Conservation (phyloP, 768 basidiomycete species). For the Kockovaella imperatae region DNA sequence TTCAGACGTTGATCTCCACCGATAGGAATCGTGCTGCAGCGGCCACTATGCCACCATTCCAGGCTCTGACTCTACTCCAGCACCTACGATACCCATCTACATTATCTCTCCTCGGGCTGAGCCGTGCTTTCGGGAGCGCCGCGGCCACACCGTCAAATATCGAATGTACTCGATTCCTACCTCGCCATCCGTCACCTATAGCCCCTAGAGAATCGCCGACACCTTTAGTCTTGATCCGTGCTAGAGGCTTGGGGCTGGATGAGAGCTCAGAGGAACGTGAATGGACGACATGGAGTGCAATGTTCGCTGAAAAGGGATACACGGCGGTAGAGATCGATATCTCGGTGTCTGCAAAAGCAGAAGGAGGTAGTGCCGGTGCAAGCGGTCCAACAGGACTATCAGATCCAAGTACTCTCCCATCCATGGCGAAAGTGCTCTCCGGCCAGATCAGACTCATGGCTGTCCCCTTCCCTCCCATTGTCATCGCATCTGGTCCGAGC, state of each 20-base stretch:
- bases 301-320: constrained; percentile 43
- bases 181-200: constrained; percentile 17
- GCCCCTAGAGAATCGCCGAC: constrained; percentile 35
- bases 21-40: too few relatives aligned
- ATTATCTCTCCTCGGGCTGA: constrained; percentile 43
- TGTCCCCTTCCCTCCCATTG: constrained; percentile 43
- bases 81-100: background rate
- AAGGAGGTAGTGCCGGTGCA: constrained; percentile 3
- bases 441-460: constrained; percentile 38
- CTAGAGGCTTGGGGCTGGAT: constrained; percentile 12
- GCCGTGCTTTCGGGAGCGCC: background rate
- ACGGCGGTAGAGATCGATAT: constrained; percentile 42
- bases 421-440: constrained; percentile 10
- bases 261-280: constrained; percentile 1
- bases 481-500: constrained; percentile 24
- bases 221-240: constrained; percentile 31
- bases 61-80: background rate
- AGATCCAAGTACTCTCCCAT: background rate
- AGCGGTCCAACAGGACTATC: too few relatives aligned
- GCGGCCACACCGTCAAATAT: constrained; percentile 15
- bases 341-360: constrained; percentile 2
- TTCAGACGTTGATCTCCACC: too few relatives aligned
- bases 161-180: constrained; percentile 44
- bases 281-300: constrained; percentile 36
- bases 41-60: background rate